A percentile compares a stretch with the other conserved stretches of the same genome.
These are phyloP conservation scores for Acidiella bohemica DNA, from an alignment of 495 filamentous ascomycete genomes.

Conservation along the genomic window DNA sequence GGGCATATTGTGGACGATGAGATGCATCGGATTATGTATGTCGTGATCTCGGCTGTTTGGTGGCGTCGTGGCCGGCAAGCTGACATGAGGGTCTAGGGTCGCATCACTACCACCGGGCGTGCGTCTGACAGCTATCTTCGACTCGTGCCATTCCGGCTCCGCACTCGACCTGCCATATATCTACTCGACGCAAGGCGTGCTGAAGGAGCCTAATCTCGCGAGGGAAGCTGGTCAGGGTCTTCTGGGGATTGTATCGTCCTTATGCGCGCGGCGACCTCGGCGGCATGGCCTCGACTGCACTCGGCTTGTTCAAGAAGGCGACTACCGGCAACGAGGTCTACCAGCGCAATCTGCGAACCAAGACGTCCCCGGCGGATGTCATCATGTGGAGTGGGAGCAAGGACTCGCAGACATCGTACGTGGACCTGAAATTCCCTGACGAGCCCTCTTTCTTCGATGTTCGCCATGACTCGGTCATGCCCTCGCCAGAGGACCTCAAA, in stretches of 20 bases:
- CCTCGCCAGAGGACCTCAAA: too few relatives aligned
- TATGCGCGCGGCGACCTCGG: conserved; percentile 86
- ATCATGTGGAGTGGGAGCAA: conserved; percentile 97
- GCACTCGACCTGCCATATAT: conserved; percentile 94
- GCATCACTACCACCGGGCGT: conserved; percentile 66
- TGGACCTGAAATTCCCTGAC: conserved; percentile 32
- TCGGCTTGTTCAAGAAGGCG: conserved; percentile 89
- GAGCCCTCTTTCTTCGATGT: conserved; percentile 1
- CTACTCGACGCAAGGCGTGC: conserved; percentile 80
- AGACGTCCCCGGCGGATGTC: conserved; percentile 90
- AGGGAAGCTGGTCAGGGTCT: conserved; percentile 95
- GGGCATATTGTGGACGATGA: conserved; percentile 97
- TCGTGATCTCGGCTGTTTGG: not conserved
- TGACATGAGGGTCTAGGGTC: conserved; percentile 36
- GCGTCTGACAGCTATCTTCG: conserved; percentile 91
- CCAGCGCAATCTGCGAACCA: conserved; percentile 67
- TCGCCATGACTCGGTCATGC: conserved; percentile 2
- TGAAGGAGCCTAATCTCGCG: conserved; percentile 96
- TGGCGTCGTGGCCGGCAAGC: not conserved
- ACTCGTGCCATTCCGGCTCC: conserved; percentile 97
- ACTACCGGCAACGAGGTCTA: conserved; percentile 70
- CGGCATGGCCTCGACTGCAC: conserved; percentile 62
- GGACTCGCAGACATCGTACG: conserved; percentile 86
- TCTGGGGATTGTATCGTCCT: conserved; percentile 71
- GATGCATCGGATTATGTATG: conserved; percentile 88